Percentiles rank a stretch among this genome's conserved stretches.
Conservation (phyloP, 257 asterid genomes). For the Eustoma russellianum region DNA sequence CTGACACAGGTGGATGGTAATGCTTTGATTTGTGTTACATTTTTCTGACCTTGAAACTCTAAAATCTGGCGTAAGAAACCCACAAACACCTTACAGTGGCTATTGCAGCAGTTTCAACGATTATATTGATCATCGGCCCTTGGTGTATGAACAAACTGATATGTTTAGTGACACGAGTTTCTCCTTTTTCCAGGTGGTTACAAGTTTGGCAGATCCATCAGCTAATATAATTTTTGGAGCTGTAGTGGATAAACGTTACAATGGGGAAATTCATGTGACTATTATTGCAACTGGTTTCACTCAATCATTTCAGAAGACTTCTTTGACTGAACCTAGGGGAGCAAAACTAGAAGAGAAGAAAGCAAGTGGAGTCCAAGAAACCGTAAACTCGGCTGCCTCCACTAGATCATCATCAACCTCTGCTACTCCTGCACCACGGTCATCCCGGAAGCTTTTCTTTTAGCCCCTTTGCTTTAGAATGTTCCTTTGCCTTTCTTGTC, state of each 20-base stretch:
- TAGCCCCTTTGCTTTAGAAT: conserved; percentile 1
- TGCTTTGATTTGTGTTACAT: too few relatives aligned
- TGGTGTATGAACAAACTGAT: too few relatives aligned
- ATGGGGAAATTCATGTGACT: conserved; percentile 95
- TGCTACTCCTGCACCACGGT: neutral
- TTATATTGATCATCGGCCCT: neutral
- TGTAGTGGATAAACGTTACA: conserved; percentile 90
- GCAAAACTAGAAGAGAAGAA: conserved; percentile 41
- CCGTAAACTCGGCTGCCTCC: conserved; percentile 27
- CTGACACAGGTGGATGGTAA: too few relatives aligned
- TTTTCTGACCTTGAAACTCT: too few relatives aligned
- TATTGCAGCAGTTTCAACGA: too few relatives aligned
- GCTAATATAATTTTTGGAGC: conserved; percentile 98
- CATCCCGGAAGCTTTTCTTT: conserved; percentile 36
- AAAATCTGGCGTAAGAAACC: too few relatives aligned
- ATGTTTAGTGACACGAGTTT: too few relatives aligned
- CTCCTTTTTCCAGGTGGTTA: conserved; percentile 59
- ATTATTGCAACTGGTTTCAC: conserved; percentile 96
- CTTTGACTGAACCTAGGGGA: conserved; percentile 77
- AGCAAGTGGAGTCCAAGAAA: conserved; percentile 20
- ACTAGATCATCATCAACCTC: too few relatives aligned
- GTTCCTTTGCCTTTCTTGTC: too few relatives aligned
- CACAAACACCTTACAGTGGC: too few relatives aligned
- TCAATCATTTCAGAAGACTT: conserved; percentile 70
- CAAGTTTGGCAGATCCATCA: conserved; percentile 95